Evolutionary conservation across 2,329 filamentous ascomycete genomes (phyloP).

Genomic region (Fusarium poae): DNA sequence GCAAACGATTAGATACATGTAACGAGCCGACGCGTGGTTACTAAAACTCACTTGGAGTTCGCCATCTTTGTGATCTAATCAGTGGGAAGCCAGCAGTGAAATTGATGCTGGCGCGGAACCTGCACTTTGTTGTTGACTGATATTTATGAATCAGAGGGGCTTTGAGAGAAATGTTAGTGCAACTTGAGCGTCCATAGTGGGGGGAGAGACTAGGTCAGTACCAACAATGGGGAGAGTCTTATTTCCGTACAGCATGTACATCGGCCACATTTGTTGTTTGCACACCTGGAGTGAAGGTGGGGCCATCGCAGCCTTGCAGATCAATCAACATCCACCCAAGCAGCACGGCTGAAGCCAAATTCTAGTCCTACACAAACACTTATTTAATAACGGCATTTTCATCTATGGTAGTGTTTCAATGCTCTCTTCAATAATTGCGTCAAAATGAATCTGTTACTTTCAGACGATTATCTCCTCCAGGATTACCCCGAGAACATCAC

Average conservation of each 20-base stretch:
- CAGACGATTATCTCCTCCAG: constrained; percentile 74
- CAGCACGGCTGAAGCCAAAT: constrained; percentile 46
- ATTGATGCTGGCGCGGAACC: constrained; percentile 8
- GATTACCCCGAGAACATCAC: constrained; percentile 94
- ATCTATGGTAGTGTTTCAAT: constrained; percentile 13
- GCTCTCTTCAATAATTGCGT: background rate
- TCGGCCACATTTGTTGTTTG: constrained; percentile 29
- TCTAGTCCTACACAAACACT: constrained; percentile 38
- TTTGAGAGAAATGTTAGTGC: constrained; percentile 49
- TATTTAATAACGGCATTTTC: constrained; percentile 37
- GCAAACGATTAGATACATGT: constrained; percentile 26
- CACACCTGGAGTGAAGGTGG: constrained; percentile 32
- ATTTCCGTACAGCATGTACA: constrained; percentile 13
- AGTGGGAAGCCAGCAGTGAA: constrained; percentile 5
- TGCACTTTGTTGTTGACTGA: constrained; percentile 24
- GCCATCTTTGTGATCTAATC: constrained; percentile 58
- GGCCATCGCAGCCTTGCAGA: constrained; percentile 54
- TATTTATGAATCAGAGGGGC: constrained; percentile 40
- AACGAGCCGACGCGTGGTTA: background rate
- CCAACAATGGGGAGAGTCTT: background rate
- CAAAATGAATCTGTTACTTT: constrained; percentile 70
- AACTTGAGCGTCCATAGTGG: constrained; percentile 21
- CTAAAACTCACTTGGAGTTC: constrained; percentile 65
- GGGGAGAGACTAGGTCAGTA: constrained; percentile 15
- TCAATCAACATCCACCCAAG: constrained; percentile 33